Conservation (phyloP, 495 filamentous ascomycete species). For the Hyaloscypha hepaticicola region DNA sequence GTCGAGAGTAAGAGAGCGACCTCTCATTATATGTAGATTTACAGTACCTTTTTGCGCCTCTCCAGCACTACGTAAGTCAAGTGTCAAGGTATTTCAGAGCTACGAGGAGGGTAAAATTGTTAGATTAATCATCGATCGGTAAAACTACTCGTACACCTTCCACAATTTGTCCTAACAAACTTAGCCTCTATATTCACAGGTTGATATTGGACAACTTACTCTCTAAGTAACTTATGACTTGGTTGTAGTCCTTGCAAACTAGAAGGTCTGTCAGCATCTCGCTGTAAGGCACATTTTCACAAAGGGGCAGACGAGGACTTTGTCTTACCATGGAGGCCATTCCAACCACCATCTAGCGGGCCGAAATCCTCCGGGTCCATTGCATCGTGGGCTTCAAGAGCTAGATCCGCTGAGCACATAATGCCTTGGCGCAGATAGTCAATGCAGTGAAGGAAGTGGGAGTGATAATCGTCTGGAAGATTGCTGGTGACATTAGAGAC, state of each 20-base stretch:
- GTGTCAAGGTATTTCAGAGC: no score
- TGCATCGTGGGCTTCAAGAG: constrained; percentile 12
- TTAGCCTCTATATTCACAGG: background rate
- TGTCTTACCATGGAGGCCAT: constrained; percentile 15
- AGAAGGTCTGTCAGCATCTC: background rate
- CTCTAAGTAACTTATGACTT: constrained; percentile 18
- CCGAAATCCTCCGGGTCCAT: constrained; percentile 8
- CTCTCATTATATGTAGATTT: no score
- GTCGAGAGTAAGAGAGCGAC: no score
- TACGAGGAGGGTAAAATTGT: no score
- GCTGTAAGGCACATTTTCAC: background rate
- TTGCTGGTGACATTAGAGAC: background rate
- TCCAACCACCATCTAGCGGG: constrained; percentile 15
- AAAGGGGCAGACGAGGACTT: background rate
- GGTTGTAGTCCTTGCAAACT: constrained; percentile 24
- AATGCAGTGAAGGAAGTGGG: constrained; percentile 22
- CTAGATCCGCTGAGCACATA: constrained; percentile 24
- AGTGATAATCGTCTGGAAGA: constrained; percentile 1
- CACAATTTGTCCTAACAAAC: constrained; percentile 10
- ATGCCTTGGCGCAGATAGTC: constrained; percentile 29
- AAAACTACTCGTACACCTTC: constrained; percentile 15
- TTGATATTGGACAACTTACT: constrained; percentile 3
- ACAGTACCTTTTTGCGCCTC: no score
- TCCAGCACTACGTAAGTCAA: no score
- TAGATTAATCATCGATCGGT: constrained; percentile 20